Percentiles rank a stretch among this genome's conserved stretches.
Conservation (phyloP, 768 basidiomycete species). For the Suillus paluster region DNA sequence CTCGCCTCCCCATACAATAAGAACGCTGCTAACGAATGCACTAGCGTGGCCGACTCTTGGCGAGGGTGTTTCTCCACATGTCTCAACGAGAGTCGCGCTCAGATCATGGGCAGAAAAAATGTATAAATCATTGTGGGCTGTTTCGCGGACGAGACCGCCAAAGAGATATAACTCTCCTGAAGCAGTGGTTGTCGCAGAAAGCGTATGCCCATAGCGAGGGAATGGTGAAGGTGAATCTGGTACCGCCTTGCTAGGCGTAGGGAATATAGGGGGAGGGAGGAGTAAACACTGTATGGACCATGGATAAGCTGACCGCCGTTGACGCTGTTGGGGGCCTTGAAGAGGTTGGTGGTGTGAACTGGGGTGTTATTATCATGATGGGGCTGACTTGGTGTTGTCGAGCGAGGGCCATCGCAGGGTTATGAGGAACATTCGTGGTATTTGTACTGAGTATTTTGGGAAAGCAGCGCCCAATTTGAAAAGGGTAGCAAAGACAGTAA, state of each 20-base stretch:
- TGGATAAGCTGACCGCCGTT: slow-evolving; percentile 69
- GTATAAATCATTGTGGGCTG: slow-evolving; percentile 91
- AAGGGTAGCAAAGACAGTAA: too few species aligned
- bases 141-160: slow-evolving; percentile 92
- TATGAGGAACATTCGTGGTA: slow-evolving; percentile 19
- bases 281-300: slow-evolving; percentile 80
- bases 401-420: slow-evolving; percentile 22
- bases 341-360: slow-evolving; percentile 32
- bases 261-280: slow-evolving; percentile 69
- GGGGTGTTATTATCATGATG: slow-evolving; percentile 33
- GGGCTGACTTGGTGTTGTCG: slow-evolving; percentile 43
- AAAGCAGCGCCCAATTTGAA: too few species aligned
- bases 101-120: slow-evolving; percentile 82
- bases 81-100: slow-evolving; percentile 82
- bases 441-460: slow-evolving; percentile 23
- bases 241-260: slow-evolving; percentile 66
- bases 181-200: slow-evolving; percentile 75
- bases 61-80: slow-evolving; percentile 84
- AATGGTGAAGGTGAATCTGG: slow-evolving; percentile 83
- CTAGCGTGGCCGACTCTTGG: slow-evolving; percentile 96
- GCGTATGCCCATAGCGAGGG: slow-evolving; percentile 94
- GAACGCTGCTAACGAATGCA: slow-evolving; percentile 92
- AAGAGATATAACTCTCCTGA: slow-evolving; percentile 94
- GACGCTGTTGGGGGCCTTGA: slow-evolving; percentile 33
- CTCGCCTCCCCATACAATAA: slow-evolving; percentile 98